Percentiles rank a stretch among this genome's conserved stretches.
Conservation (phyloP, 805 yeast species). For the Wickerhamiella vanderwaltii region DNA sequence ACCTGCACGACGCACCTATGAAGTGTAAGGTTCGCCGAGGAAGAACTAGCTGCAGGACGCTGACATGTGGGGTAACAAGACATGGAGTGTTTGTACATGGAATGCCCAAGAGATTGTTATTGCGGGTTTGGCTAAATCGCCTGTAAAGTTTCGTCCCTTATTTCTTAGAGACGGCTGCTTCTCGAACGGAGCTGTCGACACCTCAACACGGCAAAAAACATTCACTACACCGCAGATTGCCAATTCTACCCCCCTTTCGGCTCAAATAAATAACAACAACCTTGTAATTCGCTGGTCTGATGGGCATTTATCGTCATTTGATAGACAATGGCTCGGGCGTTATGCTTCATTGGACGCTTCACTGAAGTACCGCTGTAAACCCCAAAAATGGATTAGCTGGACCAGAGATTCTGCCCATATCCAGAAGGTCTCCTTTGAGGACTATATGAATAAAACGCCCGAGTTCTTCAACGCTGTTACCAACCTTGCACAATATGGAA, state of each 20-base stretch:
- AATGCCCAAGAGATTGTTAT: slow-evolving; percentile 3
- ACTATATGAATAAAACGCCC: slow-evolving; percentile 31
- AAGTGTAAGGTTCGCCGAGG: too few species aligned
- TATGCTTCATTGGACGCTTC: slow-evolving; percentile 31
- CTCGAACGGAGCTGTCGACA: slow-evolving; percentile 37
- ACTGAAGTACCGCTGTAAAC: slow-evolving; percentile 25
- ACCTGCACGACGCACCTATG: too few species aligned
- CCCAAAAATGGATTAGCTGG: slow-evolving; percentile 10
- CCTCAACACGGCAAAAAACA: slow-evolving; percentile 44
- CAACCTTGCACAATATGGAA: slow-evolving; percentile 43
- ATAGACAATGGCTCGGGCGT: slow-evolving; percentile 36
- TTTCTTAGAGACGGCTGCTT: slow-evolving; percentile 58
- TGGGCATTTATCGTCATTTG: slow-evolving; percentile 34
- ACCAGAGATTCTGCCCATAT: slow-evolving; percentile 21
- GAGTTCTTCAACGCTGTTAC: slow-evolving; percentile 32
- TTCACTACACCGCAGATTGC: slow-evolving; percentile 43
- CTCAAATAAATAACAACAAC: slow-evolving; percentile 21
- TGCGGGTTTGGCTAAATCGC: slow-evolving; percentile 3
- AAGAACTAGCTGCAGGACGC: neutral
- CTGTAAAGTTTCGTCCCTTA: slow-evolving; percentile 18
- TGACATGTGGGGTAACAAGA: slow-evolving; percentile 10
- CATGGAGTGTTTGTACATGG: too few species aligned
- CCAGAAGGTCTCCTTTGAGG: slow-evolving; percentile 28
- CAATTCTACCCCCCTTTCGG: slow-evolving; percentile 4
- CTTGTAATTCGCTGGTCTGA: slow-evolving; percentile 40